Evolutionary conservation across 805 yeast genomes (phyloP), one percentile per base, ranked within the genome.

Genomic region (Candida taoyuanica): DNA sequence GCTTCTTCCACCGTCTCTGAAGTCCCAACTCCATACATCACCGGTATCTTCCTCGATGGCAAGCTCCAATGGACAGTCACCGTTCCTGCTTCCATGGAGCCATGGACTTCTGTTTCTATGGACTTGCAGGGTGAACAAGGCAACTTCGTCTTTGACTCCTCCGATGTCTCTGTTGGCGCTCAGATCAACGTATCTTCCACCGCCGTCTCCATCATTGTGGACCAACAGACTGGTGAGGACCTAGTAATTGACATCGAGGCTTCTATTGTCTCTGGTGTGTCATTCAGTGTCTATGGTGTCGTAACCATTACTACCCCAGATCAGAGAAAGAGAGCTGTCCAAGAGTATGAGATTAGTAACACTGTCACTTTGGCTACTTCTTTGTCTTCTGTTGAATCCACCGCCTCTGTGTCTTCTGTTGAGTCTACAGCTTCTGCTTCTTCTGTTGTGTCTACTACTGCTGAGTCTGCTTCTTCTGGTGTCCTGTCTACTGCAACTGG

Each of bases 281-380:
- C 18, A 6, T 28, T 28, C 18, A 28, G 18, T 7, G 16, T 28
- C 14, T 12, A 7, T 28, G 30, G 30, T 15, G 8, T 12, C 18
- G 16, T 28, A 9, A 15, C 18, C 6, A 15, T 28, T 17, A 28
- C 30, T 9, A 28, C 30, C 7, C 30, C 17, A 15, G 30, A 28
- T 12, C 12, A 14, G 5, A n/a, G 16, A 18, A 28, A 28, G 12
- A 30, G 39, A 36, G 39, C 30, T 5, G 39, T 23, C 19, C 12
- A 13, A 23, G 20, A 28, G n/a, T 25, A 3, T 21, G 34, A 24
- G 14, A 17, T 33, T 16, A 25, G 11, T 12, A 19, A 28, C 15
- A 31, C 40, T 7, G 33, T 31, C 16, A 13, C 28, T 13, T 25
- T n/a, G 13, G 13, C 31, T n/a, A 9, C 13, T 25, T 9, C 13